Evolutionary conservation across 2,329 filamentous ascomycete genomes (phyloP), one percentile per base, ranked within the genome.

Genomic region (Colletotrichum sp.): DNA sequence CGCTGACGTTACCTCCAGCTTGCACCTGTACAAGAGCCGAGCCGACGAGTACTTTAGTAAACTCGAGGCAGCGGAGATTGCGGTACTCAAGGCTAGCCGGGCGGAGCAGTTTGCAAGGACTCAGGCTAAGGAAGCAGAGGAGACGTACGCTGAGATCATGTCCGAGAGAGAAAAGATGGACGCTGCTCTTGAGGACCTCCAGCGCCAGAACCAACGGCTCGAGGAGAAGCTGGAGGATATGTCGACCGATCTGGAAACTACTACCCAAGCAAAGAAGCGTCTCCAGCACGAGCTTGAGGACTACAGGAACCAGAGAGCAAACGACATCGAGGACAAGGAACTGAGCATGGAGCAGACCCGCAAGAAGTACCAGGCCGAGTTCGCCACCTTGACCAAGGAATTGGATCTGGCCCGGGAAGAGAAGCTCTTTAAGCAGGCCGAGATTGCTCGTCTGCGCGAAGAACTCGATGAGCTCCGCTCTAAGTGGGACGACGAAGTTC

Each of bases 401-500:
- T 92, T 99, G 30, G 96, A 98, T 82, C 91, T 98, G 76, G 96
- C 98, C 79, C 94, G 97, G 43, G 96, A 98, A 83, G 96, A 97
- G 85, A 92, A 89, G 89, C 94, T 88, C 86, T 98, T 87, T 90
- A 96, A 90, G 91, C 95, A 97, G 79, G 92, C 94, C 43, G 96
- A 98, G 84, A 97, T 96, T 78, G 91, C 94, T 18, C 93, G 95
- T 60, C 90, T 99, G 69, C 94, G 96, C n/a, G 96, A 98, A 83
- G 97, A 99, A 85, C 92, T 98, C 28, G 97, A 99, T 80, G 96
- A 98, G 80, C 90, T 98, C 74, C 93, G 97, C 78, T 96, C 93
- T 79, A 98, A 98, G 86, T 98, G 97, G 96, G 97, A 99, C 81
- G 95, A 98, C 80, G 96, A 99, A 85, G 95, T 98, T 13, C 91